Base-by-base conservation (phyloP, 2,329 filamentous ascomycete species). In the Cladorrhinum sp. region DNA sequence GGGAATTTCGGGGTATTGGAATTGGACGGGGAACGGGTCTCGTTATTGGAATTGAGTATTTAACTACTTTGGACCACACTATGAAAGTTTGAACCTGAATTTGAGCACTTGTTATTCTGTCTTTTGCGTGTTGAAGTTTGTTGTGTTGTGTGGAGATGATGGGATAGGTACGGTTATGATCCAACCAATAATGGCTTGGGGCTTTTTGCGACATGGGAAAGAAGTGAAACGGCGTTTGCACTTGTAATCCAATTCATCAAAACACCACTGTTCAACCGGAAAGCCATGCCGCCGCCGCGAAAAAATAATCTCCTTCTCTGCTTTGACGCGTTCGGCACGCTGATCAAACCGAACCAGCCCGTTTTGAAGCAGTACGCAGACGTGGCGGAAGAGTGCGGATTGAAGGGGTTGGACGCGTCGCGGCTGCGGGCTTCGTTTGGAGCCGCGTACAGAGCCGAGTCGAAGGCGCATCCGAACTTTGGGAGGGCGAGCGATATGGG, bases 321-420 rank as follows among this genome's bases (percentile, higher is more conserved):
- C 62, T 83, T 88, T 57, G 86, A 89, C 69, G 86, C 85, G 3
- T 88, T 87, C 65, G 84, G 82, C n/a, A 89, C 86, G 0, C 74
- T 89, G 2, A 87, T 86, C 71, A 74, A 71, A 10, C 84, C 85
- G 0, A 79, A 74, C 54, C 67, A 68, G 9, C 73, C 82, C 1
- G 78, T 88, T 7, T 74, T 77, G 4, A 69, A 75, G 57, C 82
- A 86, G 65, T 89, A 89, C 69, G 77, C 73, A 39, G 72, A 77
- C 20, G 75, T 82, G 2, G 86, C 84, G 1, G 70, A 76, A 18
- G 71, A 76, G 57, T 76, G 81, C 68, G 84, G 84, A 2, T 66
- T 86, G 46, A 66, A 66, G 8, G 71, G 73, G 62, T 75, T 81
- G 58, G 73, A 65, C 2, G 74, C 79, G 24, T 71, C 74, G 2